Percentiles rank a stretch among this genome's conserved stretches.
These are phyloP conservation scores for Fusarium nisikadoi DNA, from an alignment of 2,329 filamentous ascomycete genomes.

Conservation along the genomic window DNA sequence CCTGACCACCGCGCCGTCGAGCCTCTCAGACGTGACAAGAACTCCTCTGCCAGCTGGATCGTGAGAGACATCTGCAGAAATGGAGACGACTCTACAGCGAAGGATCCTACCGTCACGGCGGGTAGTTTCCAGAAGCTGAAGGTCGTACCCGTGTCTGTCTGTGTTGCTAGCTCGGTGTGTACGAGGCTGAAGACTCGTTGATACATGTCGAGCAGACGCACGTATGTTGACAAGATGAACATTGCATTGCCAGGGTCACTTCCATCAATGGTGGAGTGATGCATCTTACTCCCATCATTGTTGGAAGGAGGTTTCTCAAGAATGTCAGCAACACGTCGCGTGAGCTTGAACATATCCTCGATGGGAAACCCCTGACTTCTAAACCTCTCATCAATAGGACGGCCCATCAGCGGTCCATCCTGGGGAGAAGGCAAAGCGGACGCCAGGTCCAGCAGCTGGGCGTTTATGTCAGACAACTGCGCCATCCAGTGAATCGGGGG, in stretches of 20 bases:
- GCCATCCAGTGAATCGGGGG: slow-evolving; percentile 52
- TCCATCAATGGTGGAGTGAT: slow-evolving; percentile 38
- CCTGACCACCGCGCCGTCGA: slow-evolving; percentile 47
- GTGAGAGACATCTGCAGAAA: slow-evolving; percentile 56
- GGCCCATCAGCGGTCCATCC: slow-evolving; percentile 28
- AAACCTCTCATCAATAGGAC: slow-evolving; percentile 39
- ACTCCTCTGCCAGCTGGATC: slow-evolving; percentile 55
- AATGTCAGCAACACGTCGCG: slow-evolving; percentile 50
- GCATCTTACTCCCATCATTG: slow-evolving; percentile 8
- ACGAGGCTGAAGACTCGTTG: slow-evolving; percentile 53
- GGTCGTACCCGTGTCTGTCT: slow-evolving; percentile 40
- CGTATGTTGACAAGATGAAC: slow-evolving; percentile 54
- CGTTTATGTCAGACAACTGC: slow-evolving; percentile 53
- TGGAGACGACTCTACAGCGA: slow-evolving; percentile 53
- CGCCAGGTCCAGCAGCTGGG: slow-evolving; percentile 52
- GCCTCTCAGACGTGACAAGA: slow-evolving; percentile 50
- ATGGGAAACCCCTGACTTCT: slow-evolving; percentile 51
- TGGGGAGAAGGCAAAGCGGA: slow-evolving; percentile 46
- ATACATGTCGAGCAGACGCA: slow-evolving; percentile 54
- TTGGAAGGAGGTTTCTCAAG: slow-evolving; percentile 44
- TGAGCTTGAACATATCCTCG: slow-evolving; percentile 55
- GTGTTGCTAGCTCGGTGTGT: slow-evolving; percentile 46
- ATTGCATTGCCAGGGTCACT: slow-evolving; percentile 52
- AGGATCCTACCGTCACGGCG: slow-evolving; percentile 54
- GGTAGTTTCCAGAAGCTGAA: slow-evolving; percentile 55